Evolutionary conservation across 345 rosid species (phyloP).

Genomic region (Linum lewisii): DNA sequence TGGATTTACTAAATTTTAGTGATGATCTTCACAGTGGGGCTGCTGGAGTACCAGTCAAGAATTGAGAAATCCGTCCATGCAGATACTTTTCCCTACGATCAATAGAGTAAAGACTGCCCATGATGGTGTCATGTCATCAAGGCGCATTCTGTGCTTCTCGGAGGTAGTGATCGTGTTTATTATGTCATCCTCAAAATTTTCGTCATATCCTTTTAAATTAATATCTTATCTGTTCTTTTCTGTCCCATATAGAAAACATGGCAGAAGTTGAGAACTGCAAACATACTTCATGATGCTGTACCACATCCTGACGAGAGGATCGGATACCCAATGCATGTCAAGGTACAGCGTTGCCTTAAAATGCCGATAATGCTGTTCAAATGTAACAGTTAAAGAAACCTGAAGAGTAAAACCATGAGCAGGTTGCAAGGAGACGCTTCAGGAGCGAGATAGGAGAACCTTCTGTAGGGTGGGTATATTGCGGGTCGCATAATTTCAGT

Average conservation of each 20-base stretch:
- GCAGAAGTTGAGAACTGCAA: slow-evolving; percentile 51
- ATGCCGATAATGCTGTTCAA: not conserved
- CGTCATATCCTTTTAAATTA: not conserved
- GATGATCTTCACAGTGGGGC: slow-evolving; percentile 66
- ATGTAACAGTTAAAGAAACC: not conserved
- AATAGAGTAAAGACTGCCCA: slow-evolving; percentile 61
- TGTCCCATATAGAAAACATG: slow-evolving; percentile 63
- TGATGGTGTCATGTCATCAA: slow-evolving; percentile 56
- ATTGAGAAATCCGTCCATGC: slow-evolving; percentile 57
- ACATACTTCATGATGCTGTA: slow-evolving; percentile 65
- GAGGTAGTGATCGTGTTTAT: slow-evolving; percentile 40
- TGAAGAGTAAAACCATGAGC: slow-evolving; percentile 16
- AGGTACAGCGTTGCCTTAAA: slow-evolving; percentile 31
- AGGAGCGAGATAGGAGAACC: slow-evolving; percentile 34
- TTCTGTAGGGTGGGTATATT: slow-evolving; percentile 81
- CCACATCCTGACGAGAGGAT: slow-evolving; percentile 61
- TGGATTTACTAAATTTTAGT: slow-evolving; percentile 6
- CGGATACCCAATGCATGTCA: slow-evolving; percentile 74
- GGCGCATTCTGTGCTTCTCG: slow-evolving; percentile 70
- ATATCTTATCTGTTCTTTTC: not conserved
- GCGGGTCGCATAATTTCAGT: slow-evolving; percentile 91
- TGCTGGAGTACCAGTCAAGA: slow-evolving; percentile 87
- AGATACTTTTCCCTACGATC: slow-evolving; percentile 73
- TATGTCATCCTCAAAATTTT: not conserved
- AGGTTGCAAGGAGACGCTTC: slow-evolving; percentile 76